Conservation (phyloP, 495 filamentous ascomycete species). For the Filosporella fistucella region DNA sequence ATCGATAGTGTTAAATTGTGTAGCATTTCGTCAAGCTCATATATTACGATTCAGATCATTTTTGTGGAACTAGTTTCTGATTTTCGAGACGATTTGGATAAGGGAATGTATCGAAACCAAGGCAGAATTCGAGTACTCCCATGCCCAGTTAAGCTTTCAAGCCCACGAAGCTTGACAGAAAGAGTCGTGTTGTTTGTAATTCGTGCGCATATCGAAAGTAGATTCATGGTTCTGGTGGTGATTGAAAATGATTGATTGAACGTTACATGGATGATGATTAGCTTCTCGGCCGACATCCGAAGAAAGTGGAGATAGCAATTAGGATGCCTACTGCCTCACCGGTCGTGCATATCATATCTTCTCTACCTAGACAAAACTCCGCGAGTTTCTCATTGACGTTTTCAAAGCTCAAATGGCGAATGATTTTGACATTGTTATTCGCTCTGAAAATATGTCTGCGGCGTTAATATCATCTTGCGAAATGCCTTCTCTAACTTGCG, state of each 20-base stretch:
- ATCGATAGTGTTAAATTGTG: too few relatives aligned
- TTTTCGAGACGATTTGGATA: too few relatives aligned
- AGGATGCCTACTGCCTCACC: too few relatives aligned
- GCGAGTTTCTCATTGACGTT: not conserved
- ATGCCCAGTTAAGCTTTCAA: too few relatives aligned
- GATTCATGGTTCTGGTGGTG: not conserved
- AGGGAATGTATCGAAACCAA: too few relatives aligned
- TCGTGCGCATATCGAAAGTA: not conserved
- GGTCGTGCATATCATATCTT: not conserved
- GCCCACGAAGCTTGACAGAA: too few relatives aligned
- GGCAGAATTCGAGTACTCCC: too few relatives aligned
- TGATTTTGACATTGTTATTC: not conserved
- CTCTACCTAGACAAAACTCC: not conserved
- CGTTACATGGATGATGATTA: not conserved
- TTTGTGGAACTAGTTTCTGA: too few relatives aligned
- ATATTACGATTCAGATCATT: too few relatives aligned
- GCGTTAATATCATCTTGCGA: not conserved
- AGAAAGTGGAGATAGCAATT: not conserved
- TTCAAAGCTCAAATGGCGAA: not conserved
- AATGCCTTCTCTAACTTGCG: not conserved
- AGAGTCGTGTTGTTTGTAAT: not conserved
- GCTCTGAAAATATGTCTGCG: not conserved
- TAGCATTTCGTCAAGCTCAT: too few relatives aligned
- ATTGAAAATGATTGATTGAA: not conserved
- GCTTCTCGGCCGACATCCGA: not conserved